These are phyloP conservation scores for Mortierella sp. DNA, from an alignment of 371 early-diverging fungal genomes.

Conservation along the genomic window DNA sequence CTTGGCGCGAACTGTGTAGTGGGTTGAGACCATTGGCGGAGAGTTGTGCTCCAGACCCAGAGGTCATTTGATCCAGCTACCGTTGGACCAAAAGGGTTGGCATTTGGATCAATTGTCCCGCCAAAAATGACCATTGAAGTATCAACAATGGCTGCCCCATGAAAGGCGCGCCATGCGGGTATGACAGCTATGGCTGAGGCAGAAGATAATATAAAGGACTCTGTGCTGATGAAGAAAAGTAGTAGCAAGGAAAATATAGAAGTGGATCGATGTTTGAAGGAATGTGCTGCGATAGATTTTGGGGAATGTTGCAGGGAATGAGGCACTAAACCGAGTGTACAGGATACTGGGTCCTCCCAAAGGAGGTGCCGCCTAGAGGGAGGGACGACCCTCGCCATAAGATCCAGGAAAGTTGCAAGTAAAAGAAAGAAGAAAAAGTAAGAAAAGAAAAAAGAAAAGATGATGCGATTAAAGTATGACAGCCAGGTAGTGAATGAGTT, in stretches of 20 bases:
- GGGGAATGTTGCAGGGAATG: background rate
- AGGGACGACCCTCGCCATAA: constrained; percentile 27
- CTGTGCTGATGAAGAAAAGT: background rate
- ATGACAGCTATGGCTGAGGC: constrained; percentile 2
- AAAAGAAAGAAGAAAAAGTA: background rate
- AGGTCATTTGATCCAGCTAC: constrained; percentile 42
- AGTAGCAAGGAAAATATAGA: constrained; percentile 9
- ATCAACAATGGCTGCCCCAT: constrained; percentile 46
- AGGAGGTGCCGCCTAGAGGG: constrained; percentile 13
- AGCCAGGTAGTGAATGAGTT: background rate
- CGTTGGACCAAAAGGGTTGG: constrained; percentile 19
- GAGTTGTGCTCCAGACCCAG: constrained; percentile 50
- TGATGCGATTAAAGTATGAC: background rate
- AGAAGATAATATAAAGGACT: background rate
- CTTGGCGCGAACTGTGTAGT: constrained; percentile 10
- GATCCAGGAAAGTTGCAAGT: background rate
- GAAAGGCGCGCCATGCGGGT: constrained; percentile 53
- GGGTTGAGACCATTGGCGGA: constrained; percentile 45
- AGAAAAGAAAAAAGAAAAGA: background rate
- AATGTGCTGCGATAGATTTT: background rate
- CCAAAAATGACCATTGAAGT: constrained; percentile 50
- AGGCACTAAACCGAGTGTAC: background rate
- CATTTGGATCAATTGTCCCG: constrained; percentile 28
- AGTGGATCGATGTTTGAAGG: background rate
- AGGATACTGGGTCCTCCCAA: constrained; percentile 9